Evolutionary conservation across 1,284 basidiomycete genomes (phyloP).

Genomic region (Rhizopogon parksii): DNA sequence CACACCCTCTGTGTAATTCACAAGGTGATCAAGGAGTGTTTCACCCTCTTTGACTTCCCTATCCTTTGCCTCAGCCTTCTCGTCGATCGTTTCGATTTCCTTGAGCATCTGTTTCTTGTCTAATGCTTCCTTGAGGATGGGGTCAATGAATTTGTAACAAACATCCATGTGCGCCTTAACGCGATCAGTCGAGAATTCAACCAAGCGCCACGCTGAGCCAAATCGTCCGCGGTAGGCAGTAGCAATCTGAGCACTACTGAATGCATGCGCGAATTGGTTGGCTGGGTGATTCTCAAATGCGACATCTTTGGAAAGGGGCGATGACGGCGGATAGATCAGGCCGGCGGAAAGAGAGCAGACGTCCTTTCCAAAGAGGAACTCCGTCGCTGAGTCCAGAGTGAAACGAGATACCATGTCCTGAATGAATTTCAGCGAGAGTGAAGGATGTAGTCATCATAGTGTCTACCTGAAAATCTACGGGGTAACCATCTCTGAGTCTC

Average conservation of each 20-base stretch:
- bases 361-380: slow-evolving; percentile 42
- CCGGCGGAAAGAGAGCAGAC: slow-evolving; percentile 32
- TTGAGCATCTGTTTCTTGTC: slow-evolving; percentile 19
- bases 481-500: slow-evolving; percentile 35
- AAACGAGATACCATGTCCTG: slow-evolving; percentile 42
- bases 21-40: slow-evolving; percentile 26
- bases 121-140: slow-evolving; percentile 29
- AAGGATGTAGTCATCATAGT: background rate
- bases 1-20: slow-evolving; percentile 25
- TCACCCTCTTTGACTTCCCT: slow-evolving; percentile 20
- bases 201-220: slow-evolving; percentile 21
- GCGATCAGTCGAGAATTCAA: slow-evolving; percentile 27
- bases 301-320: slow-evolving; percentile 15
- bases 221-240: slow-evolving; percentile 12
- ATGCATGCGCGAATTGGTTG: slow-evolving; percentile 24
- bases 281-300: slow-evolving; percentile 13
- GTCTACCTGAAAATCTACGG: slow-evolving; percentile 46
- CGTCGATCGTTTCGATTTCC: slow-evolving; percentile 11
- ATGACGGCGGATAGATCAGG: slow-evolving; percentile 30
- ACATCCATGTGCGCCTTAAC: slow-evolving; percentile 27
- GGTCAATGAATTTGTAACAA: slow-evolving; percentile 30
- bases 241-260: slow-evolving; percentile 15
- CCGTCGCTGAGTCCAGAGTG: slow-evolving; percentile 41
- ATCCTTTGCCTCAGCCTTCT: slow-evolving; percentile 12
- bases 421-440: background rate